Percentiles rank a stretch among this genome's conserved stretches.
These are phyloP conservation scores for Trichomonascaceae sp. DNA, from an alignment of 1,139 yeast genomes.

Conservation along the genomic window DNA sequence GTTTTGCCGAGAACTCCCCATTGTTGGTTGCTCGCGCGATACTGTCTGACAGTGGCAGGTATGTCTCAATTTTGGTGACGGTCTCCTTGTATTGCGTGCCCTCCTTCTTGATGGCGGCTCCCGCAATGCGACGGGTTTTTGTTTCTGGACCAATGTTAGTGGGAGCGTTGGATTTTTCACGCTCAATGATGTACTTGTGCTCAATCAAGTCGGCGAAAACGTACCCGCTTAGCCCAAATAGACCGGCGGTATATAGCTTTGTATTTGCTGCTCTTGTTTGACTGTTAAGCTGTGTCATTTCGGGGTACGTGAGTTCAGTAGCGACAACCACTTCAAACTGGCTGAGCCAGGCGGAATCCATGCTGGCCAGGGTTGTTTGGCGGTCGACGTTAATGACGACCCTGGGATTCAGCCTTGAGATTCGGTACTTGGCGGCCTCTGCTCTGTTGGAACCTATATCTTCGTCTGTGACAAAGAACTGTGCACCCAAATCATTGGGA, in stretches of 20 bases:
- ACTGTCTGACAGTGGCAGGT: conserved; percentile 30
- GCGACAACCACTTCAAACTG: conserved; percentile 62
- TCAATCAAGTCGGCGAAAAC: conserved; percentile 64
- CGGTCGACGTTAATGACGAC: conserved; percentile 39
- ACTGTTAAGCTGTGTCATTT: conserved; percentile 30
- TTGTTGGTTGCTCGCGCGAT: conserved; percentile 17
- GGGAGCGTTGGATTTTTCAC: conserved; percentile 33
- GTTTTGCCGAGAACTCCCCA: conserved; percentile 20
- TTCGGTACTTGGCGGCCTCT: conserved; percentile 39
- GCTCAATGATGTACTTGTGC: conserved; percentile 42
- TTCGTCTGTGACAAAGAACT: conserved; percentile 52
- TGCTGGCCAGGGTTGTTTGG: conserved; percentile 5
- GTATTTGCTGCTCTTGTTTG: conserved; percentile 42
- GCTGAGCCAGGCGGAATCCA: conserved; percentile 32
- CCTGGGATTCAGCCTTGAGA: conserved; percentile 65
- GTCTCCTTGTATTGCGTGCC: conserved; percentile 34
- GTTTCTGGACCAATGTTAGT: conserved; percentile 40
- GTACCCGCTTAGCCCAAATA: conserved; percentile 76
- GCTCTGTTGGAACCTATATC: conserved; percentile 28
- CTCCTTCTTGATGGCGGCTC: conserved; percentile 32
- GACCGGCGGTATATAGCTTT: conserved; percentile 56
- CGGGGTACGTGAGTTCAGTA: conserved; percentile 43
- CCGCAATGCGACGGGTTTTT: conserved; percentile 37
- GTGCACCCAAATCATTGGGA: conserved; percentile 59
- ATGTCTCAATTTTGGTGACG: conserved; percentile 44